Conservation (phyloP, 2,329 filamentous ascomycete genomes). For the Dryadomyces quercivorus region DNA sequence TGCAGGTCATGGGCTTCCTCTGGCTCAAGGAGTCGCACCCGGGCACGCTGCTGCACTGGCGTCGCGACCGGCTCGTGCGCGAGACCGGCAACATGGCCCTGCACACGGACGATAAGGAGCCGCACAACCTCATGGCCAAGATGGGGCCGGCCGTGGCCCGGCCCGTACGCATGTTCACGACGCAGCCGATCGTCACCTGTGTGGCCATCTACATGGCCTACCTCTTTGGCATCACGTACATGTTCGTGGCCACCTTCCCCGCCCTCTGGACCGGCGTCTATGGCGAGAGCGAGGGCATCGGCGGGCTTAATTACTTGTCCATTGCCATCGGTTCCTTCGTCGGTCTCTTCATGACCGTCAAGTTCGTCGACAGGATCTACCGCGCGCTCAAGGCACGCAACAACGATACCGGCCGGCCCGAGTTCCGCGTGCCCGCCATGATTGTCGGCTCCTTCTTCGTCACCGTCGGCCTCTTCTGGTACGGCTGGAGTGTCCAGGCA, state of each 20-base stretch:
- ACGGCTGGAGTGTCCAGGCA: not conserved
- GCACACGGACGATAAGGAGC: not conserved
- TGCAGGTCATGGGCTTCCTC: not conserved
- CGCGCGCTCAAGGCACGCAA: not conserved
- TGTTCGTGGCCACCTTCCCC: not conserved
- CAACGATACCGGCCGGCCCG: not conserved
- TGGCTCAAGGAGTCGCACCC: conserved; percentile 1
- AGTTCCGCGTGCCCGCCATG: conserved; percentile 1
- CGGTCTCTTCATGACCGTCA: not conserved
- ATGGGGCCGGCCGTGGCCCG: not conserved
- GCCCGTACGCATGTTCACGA: not conserved
- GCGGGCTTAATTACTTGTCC: conserved; percentile 1
- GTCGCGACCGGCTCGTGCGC: not conserved
- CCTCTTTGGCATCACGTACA: conserved; percentile 1
- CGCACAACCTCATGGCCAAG: not conserved
- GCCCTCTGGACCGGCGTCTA: not conserved
- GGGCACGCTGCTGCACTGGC: not conserved
- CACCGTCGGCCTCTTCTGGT: conserved; percentile 1
- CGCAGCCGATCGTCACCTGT: not conserved
- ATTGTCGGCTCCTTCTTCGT: not conserved
- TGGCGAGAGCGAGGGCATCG: conserved; percentile 1
- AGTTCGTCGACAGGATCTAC: conserved; percentile 1
- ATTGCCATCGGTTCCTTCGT: not conserved
- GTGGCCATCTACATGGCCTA: not conserved
- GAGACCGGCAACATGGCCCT: not conserved